Base-by-base conservation (phyloP, 176 grass and related monocot species). In the Miscanthus lutarioriparius region DNA sequence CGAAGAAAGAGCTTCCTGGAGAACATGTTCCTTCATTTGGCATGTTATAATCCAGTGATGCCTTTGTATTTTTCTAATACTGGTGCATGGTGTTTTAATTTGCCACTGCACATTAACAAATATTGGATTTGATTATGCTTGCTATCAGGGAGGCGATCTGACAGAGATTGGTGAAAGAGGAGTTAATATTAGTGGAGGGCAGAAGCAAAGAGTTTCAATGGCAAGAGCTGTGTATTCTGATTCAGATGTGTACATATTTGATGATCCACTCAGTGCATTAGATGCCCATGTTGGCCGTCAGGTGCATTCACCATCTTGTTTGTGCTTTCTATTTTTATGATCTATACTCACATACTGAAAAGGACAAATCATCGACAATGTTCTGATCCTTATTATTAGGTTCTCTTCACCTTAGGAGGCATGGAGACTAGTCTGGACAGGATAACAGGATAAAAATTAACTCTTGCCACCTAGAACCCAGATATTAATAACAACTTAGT, bases 131-230 rank as follows among this genome's bases (percentile, higher is more conserved):
- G 38, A 25, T 64, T 87, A 49, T 87, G 71, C 54, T 61, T 61
- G n/a, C 79, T 89, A 5, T 58, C 79, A 99, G 96, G 96, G 96
- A 23, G 93, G 93, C 30, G 93, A 99, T 90, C 89, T 99, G 40
- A 99, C 96, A 73, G 96, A 99, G 75, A 99, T 99, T 88, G 96
- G 96, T 43, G 96, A 99, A 94, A 96, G 96, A 88, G 96, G 96
- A 90, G 96, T 99, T 70, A 99, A 96, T 86, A 99, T 99, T 70
- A 99, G 96, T 62, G 96, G 96, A 13, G 93, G 96, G 3, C 96
- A 99, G 82, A 99, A 99, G 72, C 96, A 99, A 89, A 96, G 96
- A 96, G 91, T 99, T 92, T 99, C 96, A 70, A 92, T 99, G 96
- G 96, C 93, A 89, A 96, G 96, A 84, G 96, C 96, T 59, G 96